These are phyloP conservation scores for Diplodia mutila DNA, from an alignment of 2,329 filamentous ascomycete species.

Conservation along the genomic window DNA sequence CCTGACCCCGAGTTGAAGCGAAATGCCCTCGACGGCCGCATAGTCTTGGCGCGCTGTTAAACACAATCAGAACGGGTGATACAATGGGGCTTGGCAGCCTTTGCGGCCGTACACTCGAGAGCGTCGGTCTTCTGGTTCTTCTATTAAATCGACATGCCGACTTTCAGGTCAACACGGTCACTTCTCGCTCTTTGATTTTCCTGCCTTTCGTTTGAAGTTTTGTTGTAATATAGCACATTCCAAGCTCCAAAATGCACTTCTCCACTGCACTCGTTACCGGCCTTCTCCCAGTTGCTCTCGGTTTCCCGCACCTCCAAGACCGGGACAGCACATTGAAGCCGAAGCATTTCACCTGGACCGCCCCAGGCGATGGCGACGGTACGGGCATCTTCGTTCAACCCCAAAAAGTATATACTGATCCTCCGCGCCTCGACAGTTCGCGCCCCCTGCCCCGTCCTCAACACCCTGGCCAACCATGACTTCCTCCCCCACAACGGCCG, in stretches of 20 bases:
- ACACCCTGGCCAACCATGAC: slow-evolving; percentile 40
- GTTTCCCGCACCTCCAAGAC: background rate
- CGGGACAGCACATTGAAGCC: background rate
- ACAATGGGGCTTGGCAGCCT: too few relatives aligned
- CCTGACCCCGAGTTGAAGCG: too few relatives aligned
- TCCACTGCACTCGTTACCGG: background rate
- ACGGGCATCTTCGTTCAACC: background rate
- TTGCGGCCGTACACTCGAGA: too few relatives aligned
- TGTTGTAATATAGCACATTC: too few relatives aligned
- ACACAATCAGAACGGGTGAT: too few relatives aligned
- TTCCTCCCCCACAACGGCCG: slow-evolving; percentile 41
- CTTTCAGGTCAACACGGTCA: too few relatives aligned
- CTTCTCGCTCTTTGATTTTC: too few relatives aligned
- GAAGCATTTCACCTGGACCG: background rate
- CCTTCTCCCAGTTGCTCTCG: background rate
- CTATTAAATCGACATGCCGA: too few relatives aligned
- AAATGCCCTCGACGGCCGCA: too few relatives aligned
- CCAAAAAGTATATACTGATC: background rate
- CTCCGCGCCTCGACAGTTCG: slow-evolving; percentile 27
- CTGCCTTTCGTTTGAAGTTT: too few relatives aligned
- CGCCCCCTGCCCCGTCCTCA: slow-evolving; percentile 40
- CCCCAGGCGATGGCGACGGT: background rate
- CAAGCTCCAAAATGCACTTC: background rate
- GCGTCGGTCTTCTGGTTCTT: too few relatives aligned
- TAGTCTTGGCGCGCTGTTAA: too few relatives aligned